Conservation (phyloP, 768 basidiomycete species). For the Cystofilobasidium capitatum region DNA sequence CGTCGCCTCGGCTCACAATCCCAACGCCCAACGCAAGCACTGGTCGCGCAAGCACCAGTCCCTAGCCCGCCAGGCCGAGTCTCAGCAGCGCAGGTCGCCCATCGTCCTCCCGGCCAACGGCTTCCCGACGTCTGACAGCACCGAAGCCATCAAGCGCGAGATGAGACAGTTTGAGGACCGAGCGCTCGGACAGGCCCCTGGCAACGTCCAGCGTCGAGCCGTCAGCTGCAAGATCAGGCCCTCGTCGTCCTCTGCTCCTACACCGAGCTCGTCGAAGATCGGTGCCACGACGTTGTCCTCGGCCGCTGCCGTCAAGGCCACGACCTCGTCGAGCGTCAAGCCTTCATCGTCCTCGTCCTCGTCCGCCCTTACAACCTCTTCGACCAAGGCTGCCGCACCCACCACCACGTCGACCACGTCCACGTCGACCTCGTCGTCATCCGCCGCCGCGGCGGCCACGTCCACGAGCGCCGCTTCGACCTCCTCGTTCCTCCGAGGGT, state of each 20-base stretch:
- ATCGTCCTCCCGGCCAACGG: not conserved
- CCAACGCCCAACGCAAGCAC: not conserved
- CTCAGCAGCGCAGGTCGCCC: not conserved
- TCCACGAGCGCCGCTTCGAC: not conserved
- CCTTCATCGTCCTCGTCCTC: not conserved
- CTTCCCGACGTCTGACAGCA: not conserved
- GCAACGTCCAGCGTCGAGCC: not conserved
- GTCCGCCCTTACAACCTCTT: not conserved
- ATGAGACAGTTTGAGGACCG: not conserved
- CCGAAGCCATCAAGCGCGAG: not conserved
- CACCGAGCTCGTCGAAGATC: not conserved
- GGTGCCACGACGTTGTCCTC: not conserved
- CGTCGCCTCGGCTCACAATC: not conserved
- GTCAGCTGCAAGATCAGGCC: not conserved
- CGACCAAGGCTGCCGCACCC: not conserved
- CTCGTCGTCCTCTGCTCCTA: not conserved
- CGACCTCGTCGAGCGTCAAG: not conserved
- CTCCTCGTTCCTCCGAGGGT: conserved; percentile 1
- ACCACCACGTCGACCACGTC: not conserved
- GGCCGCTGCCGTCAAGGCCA: no score
- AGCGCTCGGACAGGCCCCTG: no score
- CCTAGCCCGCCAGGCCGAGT: not conserved
- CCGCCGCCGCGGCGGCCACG: not conserved
- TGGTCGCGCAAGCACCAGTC: not conserved
- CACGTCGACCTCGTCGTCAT: not conserved